These are phyloP conservation scores for Psilocybe mexicana DNA, from an alignment of 1,284 basidiomycete species.

Conservation along the genomic window DNA sequence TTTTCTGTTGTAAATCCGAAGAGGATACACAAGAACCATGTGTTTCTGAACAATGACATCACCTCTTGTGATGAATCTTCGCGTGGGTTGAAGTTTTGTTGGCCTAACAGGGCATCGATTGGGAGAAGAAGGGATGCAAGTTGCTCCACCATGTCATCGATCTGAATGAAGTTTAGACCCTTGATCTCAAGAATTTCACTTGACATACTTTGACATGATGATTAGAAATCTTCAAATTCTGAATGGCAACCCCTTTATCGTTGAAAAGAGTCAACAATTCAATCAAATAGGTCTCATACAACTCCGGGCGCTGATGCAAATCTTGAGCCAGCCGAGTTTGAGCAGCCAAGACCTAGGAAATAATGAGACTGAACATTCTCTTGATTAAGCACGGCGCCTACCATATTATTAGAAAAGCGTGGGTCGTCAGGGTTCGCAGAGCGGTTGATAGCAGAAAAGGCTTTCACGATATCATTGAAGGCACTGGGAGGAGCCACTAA, in stretches of 20 bases:
- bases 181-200: background rate
- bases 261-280: conserved; percentile 87
- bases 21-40: conserved; percentile 92
- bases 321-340: conserved; percentile 87
- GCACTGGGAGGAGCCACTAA: conserved; percentile 75
- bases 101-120: conserved; percentile 86
- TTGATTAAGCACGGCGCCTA: conserved; percentile 26
- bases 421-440: conserved; percentile 85
- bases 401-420: conserved; percentile 84
- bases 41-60: conserved; percentile 86
- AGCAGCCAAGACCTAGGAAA: conserved; percentile 72
- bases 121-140: conserved; percentile 86
- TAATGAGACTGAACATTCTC: background rate
- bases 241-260: conserved; percentile 91
- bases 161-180: conserved; percentile 39
- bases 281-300: conserved; percentile 79
- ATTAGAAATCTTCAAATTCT: conserved; percentile 72
- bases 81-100: conserved; percentile 72
- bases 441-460: conserved; percentile 86
- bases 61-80: conserved; percentile 59
- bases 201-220: conserved; percentile 61
- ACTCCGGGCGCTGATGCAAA: conserved; percentile 67
- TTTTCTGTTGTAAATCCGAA: conserved; percentile 69
- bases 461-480: conserved; percentile 84
- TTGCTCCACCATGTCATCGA: conserved; percentile 84